Conservation (phyloP, 352 stramenopile species). For the Pythium sp. region DNA sequence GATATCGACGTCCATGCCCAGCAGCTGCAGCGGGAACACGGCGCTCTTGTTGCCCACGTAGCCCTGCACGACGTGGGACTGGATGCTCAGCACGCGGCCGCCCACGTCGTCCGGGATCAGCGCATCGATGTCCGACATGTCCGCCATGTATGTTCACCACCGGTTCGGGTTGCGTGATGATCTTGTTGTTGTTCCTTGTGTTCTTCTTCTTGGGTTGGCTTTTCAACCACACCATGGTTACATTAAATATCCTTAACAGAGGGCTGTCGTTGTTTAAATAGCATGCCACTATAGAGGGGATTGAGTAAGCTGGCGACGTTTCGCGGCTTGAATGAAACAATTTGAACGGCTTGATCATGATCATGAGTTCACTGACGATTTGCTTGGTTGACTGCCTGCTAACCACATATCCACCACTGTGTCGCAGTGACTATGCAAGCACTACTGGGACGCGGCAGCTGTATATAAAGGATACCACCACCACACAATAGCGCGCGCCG, state of each 20-base stretch:
- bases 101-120: conserved; percentile 29
- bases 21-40: conserved; percentile 80
- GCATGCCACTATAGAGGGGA: background rate
- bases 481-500: background rate
- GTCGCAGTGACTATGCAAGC: background rate
- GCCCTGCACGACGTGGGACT: conserved; percentile 85
- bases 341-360: background rate
- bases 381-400: background rate
- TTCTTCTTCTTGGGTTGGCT: background rate
- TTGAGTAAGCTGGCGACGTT: background rate
- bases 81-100: conserved; percentile 81
- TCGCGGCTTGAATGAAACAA: background rate
- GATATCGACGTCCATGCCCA: conserved; percentile 84
- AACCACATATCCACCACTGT: background rate
- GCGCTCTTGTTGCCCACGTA: conserved; percentile 88
- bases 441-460: background rate
- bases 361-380: background rate
- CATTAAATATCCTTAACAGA: background rate
- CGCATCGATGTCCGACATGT: conserved; percentile 7
- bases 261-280: background rate
- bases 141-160: background rate
- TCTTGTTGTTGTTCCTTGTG: background rate
- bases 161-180: background rate
- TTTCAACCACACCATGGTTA: background rate
- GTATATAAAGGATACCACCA: too few relatives aligned